Conservation (phyloP, 2,329 filamentous ascomycete genomes). For the Cladosporium sp. region DNA sequence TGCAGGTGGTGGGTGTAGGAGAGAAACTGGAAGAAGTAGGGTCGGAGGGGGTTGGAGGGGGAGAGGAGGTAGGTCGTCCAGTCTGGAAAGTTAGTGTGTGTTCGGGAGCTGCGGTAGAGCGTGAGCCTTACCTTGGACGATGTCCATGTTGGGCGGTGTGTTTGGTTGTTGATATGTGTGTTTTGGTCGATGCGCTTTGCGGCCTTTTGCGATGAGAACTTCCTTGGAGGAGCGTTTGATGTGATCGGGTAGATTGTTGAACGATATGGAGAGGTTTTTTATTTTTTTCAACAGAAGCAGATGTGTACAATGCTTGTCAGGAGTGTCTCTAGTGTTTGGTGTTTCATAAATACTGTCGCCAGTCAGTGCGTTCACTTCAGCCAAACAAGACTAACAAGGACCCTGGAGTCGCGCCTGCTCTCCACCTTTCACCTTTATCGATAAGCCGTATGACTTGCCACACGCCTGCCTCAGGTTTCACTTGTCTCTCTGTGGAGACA, state of each 20-base stretch:
- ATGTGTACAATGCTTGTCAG: too few relatives aligned
- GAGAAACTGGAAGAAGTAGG: constrained; percentile 19
- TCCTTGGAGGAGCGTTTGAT: too few relatives aligned
- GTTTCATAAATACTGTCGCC: too few relatives aligned
- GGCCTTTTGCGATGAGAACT: too few relatives aligned
- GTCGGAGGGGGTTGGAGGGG: constrained; percentile 15
- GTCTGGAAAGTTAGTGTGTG: constrained; percentile 22
- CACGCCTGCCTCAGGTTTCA: neutral
- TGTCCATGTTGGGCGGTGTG: constrained; percentile 22
- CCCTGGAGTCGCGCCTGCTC: too few relatives aligned
- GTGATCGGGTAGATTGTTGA: too few relatives aligned
- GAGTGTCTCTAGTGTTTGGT: too few relatives aligned
- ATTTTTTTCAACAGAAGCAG: neutral
- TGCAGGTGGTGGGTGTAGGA: constrained; percentile 17
- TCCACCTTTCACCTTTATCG: neutral
- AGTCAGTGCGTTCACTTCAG: too few relatives aligned
- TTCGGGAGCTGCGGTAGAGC: neutral
- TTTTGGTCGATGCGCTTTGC: too few relatives aligned
- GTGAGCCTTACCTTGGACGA: constrained; percentile 24
- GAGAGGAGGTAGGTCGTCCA: constrained; percentile 29
- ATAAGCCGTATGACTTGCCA: too few relatives aligned
- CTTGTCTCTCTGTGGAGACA: neutral
- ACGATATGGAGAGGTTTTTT: too few relatives aligned
- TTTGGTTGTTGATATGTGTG: neutral
- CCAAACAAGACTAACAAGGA: too few relatives aligned